These are phyloP conservation scores for Acanthamoeba triangularis DNA, from an alignment of 208 protist species.

Conservation along the genomic window DNA sequence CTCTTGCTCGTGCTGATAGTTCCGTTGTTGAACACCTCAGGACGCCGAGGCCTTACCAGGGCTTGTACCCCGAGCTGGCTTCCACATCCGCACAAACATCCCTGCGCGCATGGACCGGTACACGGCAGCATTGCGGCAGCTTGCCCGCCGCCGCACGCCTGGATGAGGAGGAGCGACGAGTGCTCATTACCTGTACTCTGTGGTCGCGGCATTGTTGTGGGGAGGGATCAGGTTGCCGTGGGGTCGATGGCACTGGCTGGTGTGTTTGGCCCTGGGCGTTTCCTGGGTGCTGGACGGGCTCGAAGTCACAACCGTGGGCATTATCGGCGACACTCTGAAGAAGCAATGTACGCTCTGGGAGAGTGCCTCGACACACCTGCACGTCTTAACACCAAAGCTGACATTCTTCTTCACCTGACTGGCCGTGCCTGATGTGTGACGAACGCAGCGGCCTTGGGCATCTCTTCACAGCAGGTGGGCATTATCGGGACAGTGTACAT, in stretches of 20 bases:
- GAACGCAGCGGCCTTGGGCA: conserved; percentile 29
- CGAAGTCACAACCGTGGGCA: conserved; percentile 60
- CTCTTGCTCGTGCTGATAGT: neutral
- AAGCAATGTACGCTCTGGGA: neutral
- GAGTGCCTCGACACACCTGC: neutral
- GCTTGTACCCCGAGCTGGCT: conserved; percentile 1
- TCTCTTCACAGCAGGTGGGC: conserved; percentile 51
- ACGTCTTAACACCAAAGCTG: neutral
- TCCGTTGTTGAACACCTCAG: neutral
- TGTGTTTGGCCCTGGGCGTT: conserved; percentile 66
- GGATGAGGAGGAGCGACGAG: no score
- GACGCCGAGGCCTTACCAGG: neutral
- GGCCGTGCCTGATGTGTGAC: neutral
- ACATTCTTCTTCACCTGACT: neutral
- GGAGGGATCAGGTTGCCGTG: conserved; percentile 16
- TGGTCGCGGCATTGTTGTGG: neutral
- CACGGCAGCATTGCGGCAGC: neutral
- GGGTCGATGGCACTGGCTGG: conserved; percentile 63
- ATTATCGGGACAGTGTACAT: conserved; percentile 59
- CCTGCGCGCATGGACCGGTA: conserved; percentile 52
- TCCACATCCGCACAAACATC: conserved; percentile 56
- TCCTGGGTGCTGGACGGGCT: conserved; percentile 67
- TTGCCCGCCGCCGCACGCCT: no score
- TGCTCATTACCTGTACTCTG: neutral
- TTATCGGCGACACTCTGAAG: conserved; percentile 70